Evolutionary conservation across 495 filamentous ascomycete species (phyloP).

Genomic region (Aspergillus steynii): DNA sequence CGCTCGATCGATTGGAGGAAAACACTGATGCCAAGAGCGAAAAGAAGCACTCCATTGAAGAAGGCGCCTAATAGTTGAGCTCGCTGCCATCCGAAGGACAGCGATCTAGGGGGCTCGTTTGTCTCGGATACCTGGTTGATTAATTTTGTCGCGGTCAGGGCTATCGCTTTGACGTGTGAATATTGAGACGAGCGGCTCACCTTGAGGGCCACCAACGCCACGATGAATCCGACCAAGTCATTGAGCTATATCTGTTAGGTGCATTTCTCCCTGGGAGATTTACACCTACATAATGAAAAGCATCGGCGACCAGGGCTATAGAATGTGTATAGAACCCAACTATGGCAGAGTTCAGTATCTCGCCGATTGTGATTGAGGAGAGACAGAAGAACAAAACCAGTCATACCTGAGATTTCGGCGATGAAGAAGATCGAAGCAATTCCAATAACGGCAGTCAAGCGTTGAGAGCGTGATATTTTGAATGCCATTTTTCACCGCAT

Average conservation of each 20-base stretch:
- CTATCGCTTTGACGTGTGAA: neutral
- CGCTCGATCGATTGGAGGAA: conserved; percentile 85
- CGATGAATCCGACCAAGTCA: conserved; percentile 82
- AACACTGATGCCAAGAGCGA: conserved; percentile 84
- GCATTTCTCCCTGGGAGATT: neutral
- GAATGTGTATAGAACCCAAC: conserved; percentile 80
- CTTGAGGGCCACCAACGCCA: conserved; percentile 83
- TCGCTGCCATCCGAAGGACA: conserved; percentile 70
- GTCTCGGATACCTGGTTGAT: conserved; percentile 30
- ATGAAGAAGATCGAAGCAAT: conserved; percentile 54
- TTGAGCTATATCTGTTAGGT: conserved; percentile 59
- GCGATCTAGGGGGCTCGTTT: conserved; percentile 29
- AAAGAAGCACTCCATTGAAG: conserved; percentile 87
- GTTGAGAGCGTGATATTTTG: conserved; percentile 36
- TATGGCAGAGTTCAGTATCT: conserved; percentile 10
- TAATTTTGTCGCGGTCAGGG: neutral
- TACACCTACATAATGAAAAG: conserved; percentile 80
- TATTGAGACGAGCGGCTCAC: conserved; percentile 36
- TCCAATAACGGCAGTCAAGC: conserved; percentile 46
- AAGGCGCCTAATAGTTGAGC: conserved; percentile 86
- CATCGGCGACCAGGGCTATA: conserved; percentile 86
- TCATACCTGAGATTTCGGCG: conserved; percentile 49
- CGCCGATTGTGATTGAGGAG: neutral
- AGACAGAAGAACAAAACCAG: conserved; percentile 4
- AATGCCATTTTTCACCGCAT: conserved; percentile 24